Percentiles rank a stretch among this genome's conserved stretches.
Evolutionary conservation across 2,329 filamentous ascomycete species (phyloP).

Genomic region (Apiospora rasikravindrae): DNA sequence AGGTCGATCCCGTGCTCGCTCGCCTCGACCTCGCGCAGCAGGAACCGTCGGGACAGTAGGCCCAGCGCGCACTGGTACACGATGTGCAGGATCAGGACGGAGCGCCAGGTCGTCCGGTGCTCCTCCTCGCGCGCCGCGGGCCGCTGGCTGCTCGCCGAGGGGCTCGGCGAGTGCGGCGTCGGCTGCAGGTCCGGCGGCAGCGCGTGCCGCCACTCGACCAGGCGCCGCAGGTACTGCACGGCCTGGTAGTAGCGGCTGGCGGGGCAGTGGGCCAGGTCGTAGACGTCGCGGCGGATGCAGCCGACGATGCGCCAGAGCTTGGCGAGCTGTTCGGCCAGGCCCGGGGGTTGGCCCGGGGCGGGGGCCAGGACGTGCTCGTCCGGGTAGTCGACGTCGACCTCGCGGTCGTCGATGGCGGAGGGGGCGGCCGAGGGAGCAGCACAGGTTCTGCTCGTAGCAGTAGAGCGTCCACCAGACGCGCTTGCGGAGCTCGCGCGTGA

Average conservation of each 20-base stretch:
- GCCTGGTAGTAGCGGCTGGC: slow-evolving; percentile 27
- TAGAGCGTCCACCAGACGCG: slow-evolving; percentile 41
- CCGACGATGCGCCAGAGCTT: slow-evolving; percentile 33
- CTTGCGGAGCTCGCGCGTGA: slow-evolving; percentile 36
- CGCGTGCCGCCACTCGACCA: slow-evolving; percentile 28
- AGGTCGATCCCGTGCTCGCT: slow-evolving; percentile 21
- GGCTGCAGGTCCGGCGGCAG: slow-evolving; percentile 29
- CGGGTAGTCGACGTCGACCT: slow-evolving; percentile 35
- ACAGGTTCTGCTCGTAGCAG: slow-evolving; percentile 39
- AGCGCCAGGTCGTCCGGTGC: slow-evolving; percentile 25
- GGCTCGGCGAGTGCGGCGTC: neutral
- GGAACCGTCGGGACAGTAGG: slow-evolving; percentile 37
- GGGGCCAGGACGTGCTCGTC: slow-evolving; percentile 30
- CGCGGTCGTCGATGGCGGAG: slow-evolving; percentile 37
- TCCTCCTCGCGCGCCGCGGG: neutral
- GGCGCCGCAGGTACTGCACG: slow-evolving; percentile 29
- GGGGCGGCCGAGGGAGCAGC: slow-evolving; percentile 38
- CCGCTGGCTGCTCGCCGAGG: slow-evolving; percentile 21
- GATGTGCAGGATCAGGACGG: slow-evolving; percentile 33
- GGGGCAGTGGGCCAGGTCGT: slow-evolving; percentile 28
- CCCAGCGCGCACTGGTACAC: slow-evolving; percentile 35
- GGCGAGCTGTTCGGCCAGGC: slow-evolving; percentile 30
- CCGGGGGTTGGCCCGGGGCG: slow-evolving; percentile 24
- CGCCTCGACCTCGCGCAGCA: slow-evolving; percentile 30
- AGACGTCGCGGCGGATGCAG: slow-evolving; percentile 36